phyloP scores from a whole-genome alignment of 495 filamentous ascomycete species.

The Astrothelium macrocarpum region DNA sequence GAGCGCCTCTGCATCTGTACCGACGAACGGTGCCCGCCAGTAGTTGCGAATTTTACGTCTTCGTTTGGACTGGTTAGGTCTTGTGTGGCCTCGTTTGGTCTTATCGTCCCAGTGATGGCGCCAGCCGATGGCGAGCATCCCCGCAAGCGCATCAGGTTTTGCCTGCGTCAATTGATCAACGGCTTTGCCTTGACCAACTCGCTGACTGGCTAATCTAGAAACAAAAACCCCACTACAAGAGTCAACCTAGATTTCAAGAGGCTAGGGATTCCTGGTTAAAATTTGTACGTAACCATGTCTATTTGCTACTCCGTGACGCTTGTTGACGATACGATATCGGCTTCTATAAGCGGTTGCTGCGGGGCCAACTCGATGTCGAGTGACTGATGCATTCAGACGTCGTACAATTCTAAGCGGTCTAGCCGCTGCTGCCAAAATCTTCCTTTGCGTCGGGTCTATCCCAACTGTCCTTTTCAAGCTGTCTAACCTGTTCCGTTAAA shows the following conservation, averaged over 20 bases:
- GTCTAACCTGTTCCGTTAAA: constrained; percentile 46
- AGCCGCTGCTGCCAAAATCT: constrained; percentile 48
- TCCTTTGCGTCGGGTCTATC: constrained; percentile 60
- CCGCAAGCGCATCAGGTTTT: background rate
- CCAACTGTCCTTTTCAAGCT: constrained; percentile 66
- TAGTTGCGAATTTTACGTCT: too few relatives aligned
- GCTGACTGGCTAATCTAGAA: background rate
- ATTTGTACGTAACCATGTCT: constrained; percentile 1
- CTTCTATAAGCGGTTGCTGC: background rate
- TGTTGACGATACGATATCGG: background rate
- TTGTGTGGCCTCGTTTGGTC: background rate
- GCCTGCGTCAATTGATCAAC: background rate
- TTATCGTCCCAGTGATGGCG: constrained; percentile 1
- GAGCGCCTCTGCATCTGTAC: background rate
- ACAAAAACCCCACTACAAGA: background rate
- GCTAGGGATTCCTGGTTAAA: background rate
- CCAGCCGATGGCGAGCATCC: background rate
- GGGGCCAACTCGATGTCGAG: background rate
- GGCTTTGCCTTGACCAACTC: too few relatives aligned
- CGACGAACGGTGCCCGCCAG: background rate
- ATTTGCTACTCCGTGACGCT: background rate
- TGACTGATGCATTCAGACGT: too few relatives aligned
- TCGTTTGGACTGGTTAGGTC: background rate
- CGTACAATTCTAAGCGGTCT: background rate
- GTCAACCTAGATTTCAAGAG: background rate